A percentile compares a stretch with the other conserved stretches of the same genome.
Evolutionary conservation across 208 protist species (phyloP).

Genomic region (Herpetomonas samuelpessoai): DNA sequence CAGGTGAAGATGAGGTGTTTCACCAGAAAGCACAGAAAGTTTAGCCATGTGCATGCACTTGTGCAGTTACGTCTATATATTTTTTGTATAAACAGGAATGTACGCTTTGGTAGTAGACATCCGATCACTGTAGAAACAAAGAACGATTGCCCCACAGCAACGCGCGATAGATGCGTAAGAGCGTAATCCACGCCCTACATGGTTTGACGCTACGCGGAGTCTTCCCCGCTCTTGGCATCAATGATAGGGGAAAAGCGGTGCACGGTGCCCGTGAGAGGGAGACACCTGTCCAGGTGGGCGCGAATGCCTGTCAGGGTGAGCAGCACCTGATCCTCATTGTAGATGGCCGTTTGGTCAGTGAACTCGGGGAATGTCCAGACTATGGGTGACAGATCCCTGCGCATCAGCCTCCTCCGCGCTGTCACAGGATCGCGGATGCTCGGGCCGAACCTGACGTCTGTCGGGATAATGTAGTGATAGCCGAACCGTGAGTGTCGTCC

Average conservation of each 20-base stretch:
- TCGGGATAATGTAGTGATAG: slow-evolving; percentile 11
- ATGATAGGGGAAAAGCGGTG: background rate
- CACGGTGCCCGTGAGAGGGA: background rate
- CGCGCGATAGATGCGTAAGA: too few species aligned
- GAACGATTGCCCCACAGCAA: too few species aligned
- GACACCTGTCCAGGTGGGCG: background rate
- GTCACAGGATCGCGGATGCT: background rate
- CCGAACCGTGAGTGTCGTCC: background rate
- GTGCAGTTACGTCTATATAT: too few species aligned
- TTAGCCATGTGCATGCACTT: too few species aligned
- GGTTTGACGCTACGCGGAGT: too few species aligned
- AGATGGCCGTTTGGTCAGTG: background rate
- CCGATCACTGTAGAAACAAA: too few species aligned
- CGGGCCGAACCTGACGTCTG: slow-evolving; percentile 14
- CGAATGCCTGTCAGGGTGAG: background rate
- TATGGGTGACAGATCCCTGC: background rate
- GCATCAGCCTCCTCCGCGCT: background rate
- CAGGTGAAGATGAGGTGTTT: too few species aligned
- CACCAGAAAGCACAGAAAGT: too few species aligned
- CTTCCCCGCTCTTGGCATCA: too few species aligned
- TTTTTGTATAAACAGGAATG: too few species aligned
- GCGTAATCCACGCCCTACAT: too few species aligned
- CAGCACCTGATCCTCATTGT: background rate
- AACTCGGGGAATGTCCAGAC: background rate
- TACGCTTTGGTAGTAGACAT: too few species aligned